Conservation (phyloP, 805 yeast genomes). For the Lipomyces starkeyi region DNA sequence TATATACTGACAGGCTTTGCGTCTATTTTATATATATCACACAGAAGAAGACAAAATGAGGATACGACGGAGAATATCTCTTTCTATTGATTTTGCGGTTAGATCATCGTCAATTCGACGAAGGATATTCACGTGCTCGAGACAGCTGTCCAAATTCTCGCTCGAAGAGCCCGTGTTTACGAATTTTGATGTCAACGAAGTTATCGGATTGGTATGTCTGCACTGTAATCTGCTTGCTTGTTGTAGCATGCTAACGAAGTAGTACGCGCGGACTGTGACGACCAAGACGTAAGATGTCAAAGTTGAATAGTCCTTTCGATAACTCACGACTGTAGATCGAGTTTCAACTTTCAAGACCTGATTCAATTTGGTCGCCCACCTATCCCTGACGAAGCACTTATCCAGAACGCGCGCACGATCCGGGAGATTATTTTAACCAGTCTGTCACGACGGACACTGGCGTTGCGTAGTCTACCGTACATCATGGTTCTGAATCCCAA, state of each 20-base stretch:
- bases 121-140: conserved; percentile 9
- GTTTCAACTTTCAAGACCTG: conserved; percentile 37
- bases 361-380: conserved; percentile 42
- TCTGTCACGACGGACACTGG: conserved; percentile 70
- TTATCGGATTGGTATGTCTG: conserved; percentile 7
- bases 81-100: background rate
- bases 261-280: conserved; percentile 11
- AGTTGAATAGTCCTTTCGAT: background rate
- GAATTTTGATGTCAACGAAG: conserved; percentile 14
- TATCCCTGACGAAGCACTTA: conserved; percentile 40
- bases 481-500: conserved; percentile 86
- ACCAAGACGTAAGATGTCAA: background rate
- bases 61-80: background rate
- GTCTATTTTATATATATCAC: background rate
- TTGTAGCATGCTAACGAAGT: background rate
- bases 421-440: conserved; percentile 41
- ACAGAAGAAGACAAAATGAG: background rate
- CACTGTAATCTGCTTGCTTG: background rate
- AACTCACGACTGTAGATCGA: background rate
- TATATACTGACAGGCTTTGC: background rate
- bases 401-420: conserved; percentile 43
- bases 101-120: background rate
- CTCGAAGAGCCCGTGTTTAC: conserved; percentile 26
- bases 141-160: conserved; percentile 20
- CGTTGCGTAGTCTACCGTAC: conserved; percentile 78